Evolutionary conservation across 2,329 filamentous ascomycete genomes (phyloP).

Genomic region (Penicillium capsulatum): DNA sequence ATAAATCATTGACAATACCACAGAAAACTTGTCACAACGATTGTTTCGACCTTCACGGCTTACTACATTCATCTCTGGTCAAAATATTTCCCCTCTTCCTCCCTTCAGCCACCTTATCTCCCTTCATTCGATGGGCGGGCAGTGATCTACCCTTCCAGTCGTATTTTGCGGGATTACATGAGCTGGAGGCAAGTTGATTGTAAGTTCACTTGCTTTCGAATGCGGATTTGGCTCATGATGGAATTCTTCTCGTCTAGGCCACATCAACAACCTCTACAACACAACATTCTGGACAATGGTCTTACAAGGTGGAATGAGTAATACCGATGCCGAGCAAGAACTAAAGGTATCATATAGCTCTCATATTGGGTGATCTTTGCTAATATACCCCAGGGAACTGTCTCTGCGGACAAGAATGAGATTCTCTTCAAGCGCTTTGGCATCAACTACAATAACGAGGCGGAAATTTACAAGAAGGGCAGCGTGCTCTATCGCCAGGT

Average conservation of each 20-base stretch:
- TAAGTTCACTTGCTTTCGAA: slow-evolving; percentile 44
- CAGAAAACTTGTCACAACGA: slow-evolving; percentile 84
- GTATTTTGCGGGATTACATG: slow-evolving; percentile 88
- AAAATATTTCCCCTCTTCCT: slow-evolving; percentile 65
- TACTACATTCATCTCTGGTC: slow-evolving; percentile 84
- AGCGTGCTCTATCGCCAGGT: slow-evolving; percentile 84
- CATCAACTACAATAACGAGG: slow-evolving; percentile 97
- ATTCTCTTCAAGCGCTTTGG: slow-evolving; percentile 83
- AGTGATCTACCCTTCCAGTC: slow-evolving; percentile 78
- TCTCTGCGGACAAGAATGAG: slow-evolving; percentile 89
- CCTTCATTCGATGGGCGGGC: slow-evolving; percentile 92
- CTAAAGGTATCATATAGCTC: slow-evolving; percentile 56
- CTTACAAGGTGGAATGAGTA: slow-evolving; percentile 67
- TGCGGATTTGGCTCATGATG: too few relatives aligned
- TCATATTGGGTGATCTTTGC: not conserved
- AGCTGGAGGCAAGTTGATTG: slow-evolving; percentile 97
- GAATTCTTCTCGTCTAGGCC: slow-evolving; percentile 62
- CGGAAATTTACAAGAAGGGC: slow-evolving; percentile 87
- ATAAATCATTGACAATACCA: not conserved
- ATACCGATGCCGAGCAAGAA: slow-evolving; percentile 73
- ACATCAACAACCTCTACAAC: slow-evolving; percentile 98
- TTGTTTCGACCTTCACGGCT: slow-evolving; percentile 89
- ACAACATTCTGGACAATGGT: slow-evolving; percentile 93
- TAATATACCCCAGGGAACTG: slow-evolving; percentile 60
- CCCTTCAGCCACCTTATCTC: slow-evolving; percentile 63